Conservation (phyloP, 2,329 filamentous ascomycete species). For the Talaromyces sp. region DNA sequence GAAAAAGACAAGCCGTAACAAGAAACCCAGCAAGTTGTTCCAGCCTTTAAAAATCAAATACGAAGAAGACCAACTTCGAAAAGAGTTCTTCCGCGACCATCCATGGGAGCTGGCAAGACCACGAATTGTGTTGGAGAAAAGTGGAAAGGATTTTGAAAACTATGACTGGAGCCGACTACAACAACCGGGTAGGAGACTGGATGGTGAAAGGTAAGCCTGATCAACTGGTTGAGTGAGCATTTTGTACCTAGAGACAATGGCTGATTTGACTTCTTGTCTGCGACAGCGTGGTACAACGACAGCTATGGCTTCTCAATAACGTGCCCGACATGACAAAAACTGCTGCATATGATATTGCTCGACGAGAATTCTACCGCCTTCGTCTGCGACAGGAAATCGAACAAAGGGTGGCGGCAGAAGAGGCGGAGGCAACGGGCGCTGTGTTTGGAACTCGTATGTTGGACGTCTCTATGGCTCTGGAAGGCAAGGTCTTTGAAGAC, state of each 20-base stretch:
- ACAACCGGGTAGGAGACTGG: constrained; percentile 73
- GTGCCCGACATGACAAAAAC: constrained; percentile 57
- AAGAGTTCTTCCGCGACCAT: constrained; percentile 85
- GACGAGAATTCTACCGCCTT: constrained; percentile 84
- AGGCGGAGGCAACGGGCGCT: constrained; percentile 79
- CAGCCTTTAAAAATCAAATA: constrained; percentile 75
- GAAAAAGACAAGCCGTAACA: constrained; percentile 48
- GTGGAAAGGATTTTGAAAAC: constrained; percentile 74
- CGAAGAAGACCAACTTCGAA: constrained; percentile 77
- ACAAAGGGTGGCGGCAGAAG: constrained; percentile 78
- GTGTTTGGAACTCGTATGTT: constrained; percentile 78
- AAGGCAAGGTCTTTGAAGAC: constrained; percentile 73
- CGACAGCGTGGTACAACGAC: constrained; percentile 85
- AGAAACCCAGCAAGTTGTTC: constrained; percentile 74
- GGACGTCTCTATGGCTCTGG: constrained; percentile 77
- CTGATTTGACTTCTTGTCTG: neutral
- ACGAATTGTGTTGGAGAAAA: constrained; percentile 76
- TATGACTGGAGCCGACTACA: constrained; percentile 77
- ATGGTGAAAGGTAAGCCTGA: constrained; percentile 72
- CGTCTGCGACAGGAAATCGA: constrained; percentile 81
- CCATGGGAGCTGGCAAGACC: constrained; percentile 96
- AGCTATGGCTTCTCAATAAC: constrained; percentile 77
- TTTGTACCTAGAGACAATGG: neutral
- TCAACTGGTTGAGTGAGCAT: neutral
- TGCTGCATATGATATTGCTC: constrained; percentile 79